phyloP scores from a whole-genome alignment of 2,329 filamentous ascomycete genomes.

The Diaporthe destruens region DNA sequence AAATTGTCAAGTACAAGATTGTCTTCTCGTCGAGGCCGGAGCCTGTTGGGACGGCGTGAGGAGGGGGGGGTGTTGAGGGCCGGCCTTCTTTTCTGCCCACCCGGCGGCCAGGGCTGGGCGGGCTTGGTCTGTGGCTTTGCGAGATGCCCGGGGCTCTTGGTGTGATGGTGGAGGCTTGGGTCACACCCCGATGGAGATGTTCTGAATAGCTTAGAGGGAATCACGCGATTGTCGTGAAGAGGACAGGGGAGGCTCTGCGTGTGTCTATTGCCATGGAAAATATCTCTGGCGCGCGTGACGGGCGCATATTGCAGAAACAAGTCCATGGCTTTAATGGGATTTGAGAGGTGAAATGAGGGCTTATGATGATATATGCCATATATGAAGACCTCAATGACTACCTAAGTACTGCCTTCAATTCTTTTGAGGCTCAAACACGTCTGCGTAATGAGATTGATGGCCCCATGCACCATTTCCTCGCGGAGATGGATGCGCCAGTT shows the following conservation, averaged over 20 bases:
- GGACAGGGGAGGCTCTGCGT: not conserved
- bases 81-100: not conserved
- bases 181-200: no score
- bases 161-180: not conserved
- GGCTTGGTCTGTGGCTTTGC: not conserved
- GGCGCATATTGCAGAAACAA: not conserved
- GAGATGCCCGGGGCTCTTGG: not conserved
- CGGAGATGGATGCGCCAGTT: no score
- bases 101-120: not conserved
- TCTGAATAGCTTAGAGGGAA: not conserved
- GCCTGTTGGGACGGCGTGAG: constrained; percentile 72
- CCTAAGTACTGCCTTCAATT: not conserved
- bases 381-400: not conserved
- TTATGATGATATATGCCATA: not conserved
- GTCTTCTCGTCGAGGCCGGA: constrained; percentile 88
- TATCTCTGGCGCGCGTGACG: not conserved
- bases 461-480: no score
- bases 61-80: not conserved
- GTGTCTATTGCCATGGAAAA: not conserved
- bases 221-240: not conserved
- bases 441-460: no score
- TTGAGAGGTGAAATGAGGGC: not conserved
- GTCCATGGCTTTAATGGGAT: no score
- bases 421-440: not conserved
- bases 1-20: constrained; percentile 89